A percentile compares a stretch with the other conserved stretches of the same genome.
Evolutionary conservation across 2,329 filamentous ascomycete genomes (phyloP).

Genomic region (Emergomyces orientalis): DNA sequence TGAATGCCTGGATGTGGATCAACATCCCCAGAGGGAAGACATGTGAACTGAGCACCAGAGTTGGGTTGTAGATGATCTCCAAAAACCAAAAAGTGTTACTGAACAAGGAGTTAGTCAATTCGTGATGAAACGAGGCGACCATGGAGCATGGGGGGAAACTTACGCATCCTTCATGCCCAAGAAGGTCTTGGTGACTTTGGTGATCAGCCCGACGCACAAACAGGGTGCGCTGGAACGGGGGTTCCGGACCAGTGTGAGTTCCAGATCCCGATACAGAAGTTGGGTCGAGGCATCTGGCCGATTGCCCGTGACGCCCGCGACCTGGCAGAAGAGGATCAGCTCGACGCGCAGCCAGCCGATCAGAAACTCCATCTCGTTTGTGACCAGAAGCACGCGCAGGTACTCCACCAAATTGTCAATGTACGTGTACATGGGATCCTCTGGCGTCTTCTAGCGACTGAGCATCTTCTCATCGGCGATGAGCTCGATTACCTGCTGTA

Average conservation of each 20-base stretch:
- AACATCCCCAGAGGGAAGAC: conserved; percentile 14
- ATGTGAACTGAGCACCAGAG: conserved; percentile 16
- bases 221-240: not conserved
- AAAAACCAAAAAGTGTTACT: conserved; percentile 18
- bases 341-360: too few relatives aligned
- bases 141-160: not conserved
- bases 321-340: conserved; percentile 16
- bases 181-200: conserved; percentile 12
- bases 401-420: conserved; percentile 16
- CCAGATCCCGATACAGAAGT: conserved; percentile 15
- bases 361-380: too few relatives aligned
- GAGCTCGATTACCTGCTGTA: too few relatives aligned
- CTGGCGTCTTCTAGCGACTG: conserved; percentile 9
- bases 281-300: conserved; percentile 11
- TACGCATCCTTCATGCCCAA: conserved; percentile 13
- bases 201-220: conserved; percentile 11
- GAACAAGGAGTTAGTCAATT: conserved; percentile 1
- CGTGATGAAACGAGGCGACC: not conserved
- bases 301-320: conserved; percentile 16
- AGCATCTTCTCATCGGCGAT: conserved; percentile 18
- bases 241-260: conserved; percentile 13
- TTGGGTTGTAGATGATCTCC: conserved; percentile 18
- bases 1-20: conserved; percentile 16
- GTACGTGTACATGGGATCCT: conserved; percentile 14
- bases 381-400: too few relatives aligned